Base-by-base conservation (phyloP, 106 monocot genomes). In the Gastrodia elata region DNA sequence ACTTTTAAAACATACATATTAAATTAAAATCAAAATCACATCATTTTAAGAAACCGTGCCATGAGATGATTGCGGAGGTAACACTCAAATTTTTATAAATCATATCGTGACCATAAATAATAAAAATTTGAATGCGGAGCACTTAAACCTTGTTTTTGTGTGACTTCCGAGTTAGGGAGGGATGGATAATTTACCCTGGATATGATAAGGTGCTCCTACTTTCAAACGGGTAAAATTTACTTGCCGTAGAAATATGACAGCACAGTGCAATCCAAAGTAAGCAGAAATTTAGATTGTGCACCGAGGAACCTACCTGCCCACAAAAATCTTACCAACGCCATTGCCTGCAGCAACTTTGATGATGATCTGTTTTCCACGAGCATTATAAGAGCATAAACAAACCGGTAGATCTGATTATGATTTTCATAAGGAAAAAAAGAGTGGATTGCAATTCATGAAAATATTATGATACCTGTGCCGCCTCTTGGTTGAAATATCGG, bases 301-400 rank as follows among this genome's bases (percentile, higher is more conserved):
- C 40, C 27, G 43, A 64, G 24, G 5, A 33, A 64, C 70, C 84
- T 76, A 93, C 98, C 83, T 85, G 65, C 98, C 98, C 56, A 98
- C 98, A 68, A 98, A 82, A 73, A 98, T 88, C 80, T 98, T 93
- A 11, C 83, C 80, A 24, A 93, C 91, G 77, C 93, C 91, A 85
- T 93, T 98, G 18, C 98, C 98, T 35, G 91, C 98, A 46, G 93
- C 90, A 84, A 98, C 89, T 80, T 98, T 98, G 38, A 91, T 93
- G 30, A 98, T 98, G 14, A 93, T 91, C 98, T 98, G 80, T 68
- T 75, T 27, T 35, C 3, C 43, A 64, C 6, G 30, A 71, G 59
- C 39, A 64, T 74, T 24, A 41, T 40, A 35, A 61, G 27, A 30
- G 8, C 48, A 81, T 72, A 73, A 38, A 9, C 22, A 40, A 4